Evolutionary conservation across 1,284 basidiomycete species (phyloP).

Genomic region (Marasmius oreades): DNA sequence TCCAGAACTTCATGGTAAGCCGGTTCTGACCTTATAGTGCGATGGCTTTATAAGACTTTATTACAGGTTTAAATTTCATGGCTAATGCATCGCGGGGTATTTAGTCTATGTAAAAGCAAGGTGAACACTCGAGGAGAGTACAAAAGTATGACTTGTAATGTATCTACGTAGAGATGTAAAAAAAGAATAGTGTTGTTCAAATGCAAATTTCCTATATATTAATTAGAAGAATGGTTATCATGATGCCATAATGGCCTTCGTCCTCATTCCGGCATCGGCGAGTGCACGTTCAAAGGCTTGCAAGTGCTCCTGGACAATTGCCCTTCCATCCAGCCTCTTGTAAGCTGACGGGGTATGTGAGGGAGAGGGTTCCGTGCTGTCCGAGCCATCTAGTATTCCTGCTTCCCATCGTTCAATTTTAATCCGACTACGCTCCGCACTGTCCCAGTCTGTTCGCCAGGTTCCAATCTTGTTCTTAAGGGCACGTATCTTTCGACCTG

Average conservation of each 20-base stretch:
- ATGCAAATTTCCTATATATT: slow-evolving; percentile 2
- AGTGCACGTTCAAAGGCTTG: slow-evolving; percentile 68
- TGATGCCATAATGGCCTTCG: slow-evolving; percentile 69
- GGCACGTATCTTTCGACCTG: slow-evolving; percentile 76
- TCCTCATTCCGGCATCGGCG: slow-evolving; percentile 66
- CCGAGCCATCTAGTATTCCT: slow-evolving; percentile 44
- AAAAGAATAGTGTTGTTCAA: background rate
- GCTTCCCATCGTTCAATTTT: slow-evolving; percentile 77
- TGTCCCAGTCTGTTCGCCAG: slow-evolving; percentile 76
- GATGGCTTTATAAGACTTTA: background rate
- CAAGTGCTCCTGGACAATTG: slow-evolving; percentile 70
- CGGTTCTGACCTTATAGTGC: background rate
- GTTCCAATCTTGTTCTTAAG: slow-evolving; percentile 77
- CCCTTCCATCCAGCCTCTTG: slow-evolving; percentile 58
- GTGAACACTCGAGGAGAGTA: slow-evolving; percentile 12
- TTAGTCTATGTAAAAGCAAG: slow-evolving; percentile 5
- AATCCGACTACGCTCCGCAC: slow-evolving; percentile 69
- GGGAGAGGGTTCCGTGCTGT: slow-evolving; percentile 22
- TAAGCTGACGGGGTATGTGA: slow-evolving; percentile 25
- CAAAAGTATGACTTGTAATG: slow-evolving; percentile 20
- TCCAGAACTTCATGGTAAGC: slow-evolving; percentile 50
- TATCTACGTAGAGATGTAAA: slow-evolving; percentile 16
- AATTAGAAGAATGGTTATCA: slow-evolving; percentile 5
- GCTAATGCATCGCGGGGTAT: slow-evolving; percentile 26
- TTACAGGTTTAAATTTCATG: slow-evolving; percentile 37